phyloP scores from a whole-genome alignment of 73 alveolate genomes.

The Halteria grandinella region DNA sequence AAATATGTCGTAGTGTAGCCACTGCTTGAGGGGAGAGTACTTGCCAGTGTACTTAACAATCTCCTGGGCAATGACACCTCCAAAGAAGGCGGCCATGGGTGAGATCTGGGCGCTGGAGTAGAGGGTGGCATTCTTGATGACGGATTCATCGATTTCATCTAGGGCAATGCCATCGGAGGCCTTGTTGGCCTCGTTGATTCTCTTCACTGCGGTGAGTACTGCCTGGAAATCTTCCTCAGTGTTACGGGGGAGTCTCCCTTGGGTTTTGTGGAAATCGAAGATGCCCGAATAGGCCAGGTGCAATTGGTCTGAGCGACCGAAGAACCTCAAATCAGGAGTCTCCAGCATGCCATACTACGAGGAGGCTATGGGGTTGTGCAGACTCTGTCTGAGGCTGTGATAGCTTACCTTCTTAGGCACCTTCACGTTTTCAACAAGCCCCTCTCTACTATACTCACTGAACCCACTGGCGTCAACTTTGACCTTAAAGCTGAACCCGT shows the following conservation, averaged over 20 bases:
- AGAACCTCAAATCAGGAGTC: constrained; percentile 76
- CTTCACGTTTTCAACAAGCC: constrained; percentile 93
- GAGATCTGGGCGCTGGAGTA: constrained; percentile 88
- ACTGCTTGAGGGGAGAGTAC: constrained; percentile 96
- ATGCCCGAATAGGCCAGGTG: constrained; percentile 78
- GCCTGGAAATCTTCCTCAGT: constrained; percentile 78
- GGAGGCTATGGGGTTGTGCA: constrained; percentile 80
- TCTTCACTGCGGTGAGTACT: constrained; percentile 73
- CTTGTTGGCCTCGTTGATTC: constrained; percentile 78
- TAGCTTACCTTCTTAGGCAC: constrained; percentile 74
- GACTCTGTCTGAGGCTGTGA: constrained; percentile 63
- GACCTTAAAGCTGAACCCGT: constrained; percentile 87
- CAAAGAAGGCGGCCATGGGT: constrained; percentile 98
- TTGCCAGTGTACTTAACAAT: constrained; percentile 98
- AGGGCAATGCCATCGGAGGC: constrained; percentile 69
- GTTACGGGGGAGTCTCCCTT: constrained; percentile 75
- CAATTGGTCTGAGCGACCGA: constrained; percentile 81
- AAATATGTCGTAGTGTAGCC: constrained; percentile 92
- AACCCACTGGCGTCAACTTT: constrained; percentile 92
- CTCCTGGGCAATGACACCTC: constrained; percentile 99
- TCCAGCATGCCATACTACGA: constrained; percentile 73
- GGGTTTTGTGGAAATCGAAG: constrained; percentile 65
- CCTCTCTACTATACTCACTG: constrained; percentile 92
- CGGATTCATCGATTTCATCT: constrained; percentile 83
- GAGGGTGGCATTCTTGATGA: constrained; percentile 79